phyloP scores from a whole-genome alignment of 2,329 filamentous ascomycete genomes.

The Arthrobotrys entomopaga region DNA sequence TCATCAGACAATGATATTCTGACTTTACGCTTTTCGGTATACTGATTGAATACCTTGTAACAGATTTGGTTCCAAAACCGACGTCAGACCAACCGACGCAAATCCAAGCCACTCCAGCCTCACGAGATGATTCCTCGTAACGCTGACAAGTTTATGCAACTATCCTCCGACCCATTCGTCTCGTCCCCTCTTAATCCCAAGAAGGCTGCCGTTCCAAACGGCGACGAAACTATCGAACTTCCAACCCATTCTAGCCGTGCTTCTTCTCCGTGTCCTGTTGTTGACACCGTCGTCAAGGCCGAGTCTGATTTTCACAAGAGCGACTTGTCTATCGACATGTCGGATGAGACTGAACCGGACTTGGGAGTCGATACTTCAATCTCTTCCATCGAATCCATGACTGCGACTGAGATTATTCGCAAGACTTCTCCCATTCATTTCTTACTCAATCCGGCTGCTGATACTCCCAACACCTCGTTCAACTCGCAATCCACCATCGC shows the following conservation, averaged over 20 bases:
- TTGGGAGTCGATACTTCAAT: slow-evolving; percentile 22
- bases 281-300: slow-evolving; percentile 22
- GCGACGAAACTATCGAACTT: slow-evolving; percentile 46
- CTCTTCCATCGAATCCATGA: slow-evolving; percentile 29
- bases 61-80: slow-evolving; percentile 60
- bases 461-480: slow-evolving; percentile 39
- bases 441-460: slow-evolving; percentile 32
- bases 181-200: slow-evolving; percentile 49
- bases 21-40: slow-evolving; percentile 30
- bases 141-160: slow-evolving; percentile 36
- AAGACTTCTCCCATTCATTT: slow-evolving; percentile 53
- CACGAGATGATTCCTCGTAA: slow-evolving; percentile 59
- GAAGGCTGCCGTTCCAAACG: slow-evolving; percentile 11
- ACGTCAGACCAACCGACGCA: slow-evolving; percentile 58
- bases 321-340: slow-evolving; percentile 27
- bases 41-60: slow-evolving; percentile 16
- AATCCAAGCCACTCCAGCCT: slow-evolving; percentile 58
- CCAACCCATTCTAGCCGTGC: slow-evolving; percentile 45
- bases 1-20: slow-evolving; percentile 3
- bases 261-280: slow-evolving; percentile 43
- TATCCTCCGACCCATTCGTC: slow-evolving; percentile 55
- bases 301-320: slow-evolving; percentile 19
- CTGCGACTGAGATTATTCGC: slow-evolving; percentile 26
- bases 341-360: slow-evolving; percentile 44
- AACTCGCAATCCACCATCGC: slow-evolving; percentile 49